Conservation (phyloP, 73 alveolate species). For the Paramecium pentaurelia region DNA sequence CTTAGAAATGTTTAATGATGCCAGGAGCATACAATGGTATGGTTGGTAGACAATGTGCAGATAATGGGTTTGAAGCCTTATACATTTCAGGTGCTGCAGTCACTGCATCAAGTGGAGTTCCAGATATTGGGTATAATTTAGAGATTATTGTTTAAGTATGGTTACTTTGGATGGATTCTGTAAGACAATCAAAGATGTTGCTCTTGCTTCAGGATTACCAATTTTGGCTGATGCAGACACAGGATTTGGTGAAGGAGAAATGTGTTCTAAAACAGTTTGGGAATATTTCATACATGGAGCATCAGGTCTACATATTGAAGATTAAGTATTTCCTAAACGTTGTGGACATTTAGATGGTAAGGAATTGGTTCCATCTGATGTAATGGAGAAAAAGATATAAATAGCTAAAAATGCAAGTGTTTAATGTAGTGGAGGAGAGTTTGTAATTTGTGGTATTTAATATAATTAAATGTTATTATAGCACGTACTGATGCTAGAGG, state of each 20-base stretch:
- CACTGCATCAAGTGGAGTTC: constrained; percentile 88
- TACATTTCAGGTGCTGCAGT: constrained; percentile 95
- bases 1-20: constrained; percentile 67
- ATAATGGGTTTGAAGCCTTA: constrained; percentile 77
- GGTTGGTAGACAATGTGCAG: constrained; percentile 78
- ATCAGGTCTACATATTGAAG: constrained; percentile 91
- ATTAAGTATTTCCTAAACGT: constrained; percentile 90
- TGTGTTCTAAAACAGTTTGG: constrained; percentile 90
- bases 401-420: constrained; percentile 74
- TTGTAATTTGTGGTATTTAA: constrained; percentile 72
- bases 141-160: background rate
- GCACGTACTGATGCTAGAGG: constrained; percentile 97
- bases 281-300: constrained; percentile 86
- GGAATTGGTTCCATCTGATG: constrained; percentile 73
- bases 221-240: constrained; percentile 95
- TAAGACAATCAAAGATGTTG: constrained; percentile 61
- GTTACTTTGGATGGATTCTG: constrained; percentile 75
- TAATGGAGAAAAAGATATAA: constrained; percentile 68
- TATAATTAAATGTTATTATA: background rate
- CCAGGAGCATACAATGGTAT: constrained; percentile 95
- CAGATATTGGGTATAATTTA: constrained; percentile 82
- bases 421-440: constrained; percentile 85
- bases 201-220: constrained; percentile 78
- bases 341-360: constrained; percentile 96
- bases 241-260: constrained; percentile 93